phyloP scores from a whole-genome alignment of 106 monocot species.

The Acorus calamus region DNA sequence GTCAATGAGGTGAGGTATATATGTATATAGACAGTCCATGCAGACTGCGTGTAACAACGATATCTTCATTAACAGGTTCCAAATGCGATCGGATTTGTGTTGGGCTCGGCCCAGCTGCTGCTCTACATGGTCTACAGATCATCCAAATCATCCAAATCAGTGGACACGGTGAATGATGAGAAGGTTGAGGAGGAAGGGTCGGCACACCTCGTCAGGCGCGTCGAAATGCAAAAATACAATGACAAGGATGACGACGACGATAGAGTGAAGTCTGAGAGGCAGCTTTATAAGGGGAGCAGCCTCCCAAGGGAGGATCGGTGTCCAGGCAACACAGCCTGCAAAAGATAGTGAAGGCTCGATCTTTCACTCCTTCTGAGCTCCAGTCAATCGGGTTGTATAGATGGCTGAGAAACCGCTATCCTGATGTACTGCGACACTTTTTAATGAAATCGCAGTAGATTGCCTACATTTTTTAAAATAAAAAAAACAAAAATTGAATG shows the following conservation, averaged over 20 bases:
- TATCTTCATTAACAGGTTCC: slow-evolving; percentile 25
- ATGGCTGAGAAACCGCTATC: too few species aligned
- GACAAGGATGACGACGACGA: background rate
- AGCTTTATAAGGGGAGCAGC: slow-evolving; percentile 19
- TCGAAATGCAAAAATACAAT: slow-evolving; percentile 1
- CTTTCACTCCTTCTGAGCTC: slow-evolving; percentile 14
- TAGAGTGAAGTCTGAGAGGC: background rate
- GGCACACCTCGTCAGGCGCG: background rate
- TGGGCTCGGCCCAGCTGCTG: slow-evolving; percentile 43
- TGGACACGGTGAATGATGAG: background rate
- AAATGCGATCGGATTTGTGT: slow-evolving; percentile 40
- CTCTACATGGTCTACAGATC: slow-evolving; percentile 27
- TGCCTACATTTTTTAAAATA: too few species aligned
- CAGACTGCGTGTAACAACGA: background rate
- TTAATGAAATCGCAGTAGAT: too few species aligned
- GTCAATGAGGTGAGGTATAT: too few species aligned
- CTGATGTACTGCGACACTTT: too few species aligned
- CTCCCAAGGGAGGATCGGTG: slow-evolving; percentile 9
- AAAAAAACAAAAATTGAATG: too few species aligned
- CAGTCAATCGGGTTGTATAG: background rate
- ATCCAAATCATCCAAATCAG: slow-evolving; percentile 3
- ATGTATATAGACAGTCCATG: too few species aligned
- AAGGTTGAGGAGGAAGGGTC: slow-evolving; percentile 3
- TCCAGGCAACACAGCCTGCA: slow-evolving; percentile 18
- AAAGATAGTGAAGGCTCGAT: slow-evolving; percentile 20